Conservation (phyloP, 2,329 filamentous ascomycete species). For the Neofusicoccum kwambonambiense region DNA sequence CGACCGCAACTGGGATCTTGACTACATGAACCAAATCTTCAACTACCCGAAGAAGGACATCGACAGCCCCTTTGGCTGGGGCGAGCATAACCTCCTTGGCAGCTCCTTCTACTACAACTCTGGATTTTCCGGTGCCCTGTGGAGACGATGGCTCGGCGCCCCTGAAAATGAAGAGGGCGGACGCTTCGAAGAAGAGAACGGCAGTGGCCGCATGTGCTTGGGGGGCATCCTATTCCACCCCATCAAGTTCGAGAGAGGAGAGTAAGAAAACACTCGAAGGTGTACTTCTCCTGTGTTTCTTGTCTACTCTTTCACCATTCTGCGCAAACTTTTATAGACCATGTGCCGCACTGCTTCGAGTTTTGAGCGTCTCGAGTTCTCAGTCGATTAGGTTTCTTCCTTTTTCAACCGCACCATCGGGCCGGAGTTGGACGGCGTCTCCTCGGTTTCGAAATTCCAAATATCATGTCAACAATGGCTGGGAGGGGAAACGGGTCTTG, state of each 20-base stretch:
- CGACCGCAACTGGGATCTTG: conserved; percentile 66
- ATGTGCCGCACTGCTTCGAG: conserved; percentile 4
- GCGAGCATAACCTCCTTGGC: conserved; percentile 52
- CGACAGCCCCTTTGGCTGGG: conserved; percentile 51
- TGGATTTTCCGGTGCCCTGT: conserved; percentile 48
- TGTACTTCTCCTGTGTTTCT: conserved; percentile 15
- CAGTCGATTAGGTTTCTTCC: conserved; percentile 12
- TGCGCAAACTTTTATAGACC: conserved; percentile 17
- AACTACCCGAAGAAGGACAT: conserved; percentile 47
- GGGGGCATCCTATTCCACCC: conserved; percentile 47
- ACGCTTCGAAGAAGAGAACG: conserved; percentile 42
- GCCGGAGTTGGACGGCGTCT: conserved; percentile 17
- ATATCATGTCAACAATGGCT: conserved; percentile 12
- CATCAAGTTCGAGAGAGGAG: conserved; percentile 48
- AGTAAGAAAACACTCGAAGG: conserved; percentile 19
- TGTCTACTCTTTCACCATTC: background rate
- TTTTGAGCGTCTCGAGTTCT: conserved; percentile 11
- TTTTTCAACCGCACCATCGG: conserved; percentile 13
- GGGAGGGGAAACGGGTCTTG: conserved; percentile 8
- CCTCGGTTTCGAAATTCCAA: conserved; percentile 13
- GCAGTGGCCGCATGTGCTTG: conserved; percentile 50
- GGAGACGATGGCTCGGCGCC: conserved; percentile 51
- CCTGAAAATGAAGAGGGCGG: conserved; percentile 45
- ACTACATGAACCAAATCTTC: conserved; percentile 47
- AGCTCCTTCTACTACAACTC: conserved; percentile 53